Evolutionary conservation across 495 filamentous ascomycete species (phyloP), one percentile per base, ranked within the genome.

Genomic region (Penicillium goetzii): DNA sequence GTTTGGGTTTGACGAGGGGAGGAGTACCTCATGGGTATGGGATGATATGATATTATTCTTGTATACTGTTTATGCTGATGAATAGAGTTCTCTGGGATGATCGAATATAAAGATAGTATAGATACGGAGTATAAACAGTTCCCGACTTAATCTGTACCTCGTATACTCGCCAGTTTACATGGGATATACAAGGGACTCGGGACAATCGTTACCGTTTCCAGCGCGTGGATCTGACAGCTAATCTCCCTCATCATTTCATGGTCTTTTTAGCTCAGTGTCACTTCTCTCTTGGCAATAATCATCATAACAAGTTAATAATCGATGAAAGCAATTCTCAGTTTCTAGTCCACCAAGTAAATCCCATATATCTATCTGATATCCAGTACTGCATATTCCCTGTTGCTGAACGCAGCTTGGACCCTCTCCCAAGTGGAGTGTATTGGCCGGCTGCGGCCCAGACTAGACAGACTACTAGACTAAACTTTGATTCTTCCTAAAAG

Each of bases 171-270:
- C 30, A 32, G 30, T 32, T 4, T 32, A 32, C 30, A 30, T 30
- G 12, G 14, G 36, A 38, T 14, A 10, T 38, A 38, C 36, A 30
- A n/a, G n/a, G n/a, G 28, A 30, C 14, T 38, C 14, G 11, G 40
- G 43, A 23, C 43, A 47, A 47, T 47, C 43, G 19, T 47, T 47
- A 25, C 43, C 43, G 43, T 21, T 47, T 47, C 43, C 43, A 47
- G 19, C 43, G 10, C 19, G 43, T 11, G 43, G 43, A 47, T 47
- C 43, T 12, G 21, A 47, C 43, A 4, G 43, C 43, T 25, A 47
- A 47, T 47, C 43, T 47, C 43, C n/a, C 8, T 43, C 8, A 43
- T 43, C 17, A n/a, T 15, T n/a, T 19, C 4, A 0, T 40, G 0
- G 14, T 4, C 11, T 17, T 40, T 40, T 15, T 14, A 17, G 36